Evolutionary conservation across 768 basidiomycete genomes (phyloP).

Genomic region (Podaxis sp.): DNA sequence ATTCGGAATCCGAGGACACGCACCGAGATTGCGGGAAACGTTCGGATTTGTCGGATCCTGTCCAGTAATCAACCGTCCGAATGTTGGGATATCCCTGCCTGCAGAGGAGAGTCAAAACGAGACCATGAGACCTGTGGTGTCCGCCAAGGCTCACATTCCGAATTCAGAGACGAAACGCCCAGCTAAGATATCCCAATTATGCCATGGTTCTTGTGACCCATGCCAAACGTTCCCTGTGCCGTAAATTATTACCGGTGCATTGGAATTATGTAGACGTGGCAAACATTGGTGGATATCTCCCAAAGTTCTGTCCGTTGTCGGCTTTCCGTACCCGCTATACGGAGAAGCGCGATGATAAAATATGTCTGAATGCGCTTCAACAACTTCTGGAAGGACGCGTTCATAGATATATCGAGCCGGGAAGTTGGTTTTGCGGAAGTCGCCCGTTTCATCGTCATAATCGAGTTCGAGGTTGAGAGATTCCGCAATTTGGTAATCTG

Average conservation of each 20-base stretch:
- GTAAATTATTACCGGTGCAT: neutral
- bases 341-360: slow-evolving; percentile 86
- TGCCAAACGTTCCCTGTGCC: slow-evolving; percentile 88
- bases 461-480: slow-evolving; percentile 72
- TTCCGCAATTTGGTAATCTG: slow-evolving; percentile 89
- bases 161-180: slow-evolving; percentile 96
- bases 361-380: slow-evolving; percentile 57
- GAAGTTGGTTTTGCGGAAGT: slow-evolving; percentile 83
- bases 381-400: slow-evolving; percentile 70
- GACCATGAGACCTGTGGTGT: neutral
- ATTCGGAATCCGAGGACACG: slow-evolving; percentile 8
- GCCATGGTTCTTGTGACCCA: slow-evolving; percentile 88
- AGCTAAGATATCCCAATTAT: slow-evolving; percentile 86
- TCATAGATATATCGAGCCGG: slow-evolving; percentile 93
- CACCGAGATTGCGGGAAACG: slow-evolving; percentile 86
- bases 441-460: slow-evolving; percentile 78
- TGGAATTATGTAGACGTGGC: slow-evolving; percentile 14
- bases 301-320: slow-evolving; percentile 64
- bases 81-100: slow-evolving; percentile 90
- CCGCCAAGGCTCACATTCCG: slow-evolving; percentile 60
- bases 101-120: neutral
- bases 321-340: slow-evolving; percentile 76
- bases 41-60: slow-evolving; percentile 68
- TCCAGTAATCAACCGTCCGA: slow-evolving; percentile 86
- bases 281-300: slow-evolving; percentile 93